Conservation (phyloP, 257 asterid genomes). For the Capsicum baccatum region DNA sequence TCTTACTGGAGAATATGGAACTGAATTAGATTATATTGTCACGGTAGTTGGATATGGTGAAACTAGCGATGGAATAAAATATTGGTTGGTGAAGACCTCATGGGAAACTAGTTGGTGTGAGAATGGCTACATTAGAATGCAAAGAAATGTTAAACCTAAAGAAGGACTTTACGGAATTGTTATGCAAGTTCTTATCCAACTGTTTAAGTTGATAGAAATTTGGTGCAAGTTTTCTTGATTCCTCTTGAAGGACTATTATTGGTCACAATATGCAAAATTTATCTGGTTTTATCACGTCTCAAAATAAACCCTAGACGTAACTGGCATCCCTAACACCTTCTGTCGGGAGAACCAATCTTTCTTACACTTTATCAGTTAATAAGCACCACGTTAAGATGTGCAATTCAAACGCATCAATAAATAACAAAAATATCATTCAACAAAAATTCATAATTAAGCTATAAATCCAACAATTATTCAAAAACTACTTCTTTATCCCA, state of each 20-base stretch:
- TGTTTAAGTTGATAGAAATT: neutral
- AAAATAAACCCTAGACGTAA: too few relatives aligned
- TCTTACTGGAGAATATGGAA: too few relatives aligned
- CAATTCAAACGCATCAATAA: too few relatives aligned
- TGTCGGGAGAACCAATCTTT: too few relatives aligned
- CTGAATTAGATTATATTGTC: neutral
- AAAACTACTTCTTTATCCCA: too few relatives aligned
- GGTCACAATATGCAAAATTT: neutral
- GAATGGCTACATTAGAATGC: conserved; percentile 19
- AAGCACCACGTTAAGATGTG: too few relatives aligned
- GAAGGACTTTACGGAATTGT: neutral
- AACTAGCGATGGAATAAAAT: neutral
- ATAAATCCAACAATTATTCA: too few relatives aligned
- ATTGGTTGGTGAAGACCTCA: neutral
- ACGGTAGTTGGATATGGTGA: conserved; percentile 1
- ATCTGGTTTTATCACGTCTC: too few relatives aligned
- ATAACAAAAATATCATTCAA: too few relatives aligned
- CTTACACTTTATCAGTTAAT: too few relatives aligned
- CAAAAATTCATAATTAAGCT: too few relatives aligned
- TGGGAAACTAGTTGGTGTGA: conserved; percentile 14
- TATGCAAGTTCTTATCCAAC: conserved; percentile 20
- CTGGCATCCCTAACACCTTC: too few relatives aligned
- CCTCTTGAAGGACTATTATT: neutral
- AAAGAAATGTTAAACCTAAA: neutral
- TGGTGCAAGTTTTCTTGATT: neutral